Evolutionary conservation across 257 asterid genomes (phyloP).

Genomic region (Schizonepeta tenuifolia): DNA sequence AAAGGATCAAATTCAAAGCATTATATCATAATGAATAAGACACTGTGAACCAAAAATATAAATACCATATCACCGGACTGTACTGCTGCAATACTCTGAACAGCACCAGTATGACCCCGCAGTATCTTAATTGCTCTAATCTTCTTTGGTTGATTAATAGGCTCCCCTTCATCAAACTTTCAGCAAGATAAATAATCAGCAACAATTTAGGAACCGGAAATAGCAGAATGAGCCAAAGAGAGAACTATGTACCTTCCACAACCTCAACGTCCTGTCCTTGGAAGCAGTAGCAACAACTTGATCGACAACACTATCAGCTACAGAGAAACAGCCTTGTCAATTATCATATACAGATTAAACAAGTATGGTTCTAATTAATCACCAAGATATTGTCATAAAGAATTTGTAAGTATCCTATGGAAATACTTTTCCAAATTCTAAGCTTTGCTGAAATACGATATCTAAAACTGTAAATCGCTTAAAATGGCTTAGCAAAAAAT

Average conservation of each 20-base stretch:
- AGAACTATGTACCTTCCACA: conserved; percentile 79
- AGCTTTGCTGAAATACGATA: conserved; percentile 14
- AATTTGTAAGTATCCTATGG: neutral
- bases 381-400: neutral
- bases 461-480: neutral
- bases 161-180: conserved; percentile 68
- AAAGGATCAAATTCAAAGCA: conserved; percentile 18
- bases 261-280: conserved; percentile 81
- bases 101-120: conserved; percentile 83
- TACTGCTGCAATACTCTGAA: conserved; percentile 75
- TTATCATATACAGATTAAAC: conserved; percentile 6
- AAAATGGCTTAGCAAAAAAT: neutral
- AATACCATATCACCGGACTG: conserved; percentile 81
- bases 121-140: conserved; percentile 63
- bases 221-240: conserved; percentile 29
- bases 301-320: conserved; percentile 46
- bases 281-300: conserved; percentile 89
- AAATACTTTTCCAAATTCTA: conserved; percentile 4
- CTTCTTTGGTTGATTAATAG: conserved; percentile 55
- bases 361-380: conserved; percentile 5
- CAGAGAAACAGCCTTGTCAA: conserved; percentile 25
- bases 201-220: conserved; percentile 20
- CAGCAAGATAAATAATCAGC: conserved; percentile 37
- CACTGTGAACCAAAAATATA: conserved; percentile 27
- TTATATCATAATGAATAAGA: conserved; percentile 6